Base-by-base conservation (phyloP, 768 basidiomycete genomes). In the Boletus eberwhitei region DNA sequence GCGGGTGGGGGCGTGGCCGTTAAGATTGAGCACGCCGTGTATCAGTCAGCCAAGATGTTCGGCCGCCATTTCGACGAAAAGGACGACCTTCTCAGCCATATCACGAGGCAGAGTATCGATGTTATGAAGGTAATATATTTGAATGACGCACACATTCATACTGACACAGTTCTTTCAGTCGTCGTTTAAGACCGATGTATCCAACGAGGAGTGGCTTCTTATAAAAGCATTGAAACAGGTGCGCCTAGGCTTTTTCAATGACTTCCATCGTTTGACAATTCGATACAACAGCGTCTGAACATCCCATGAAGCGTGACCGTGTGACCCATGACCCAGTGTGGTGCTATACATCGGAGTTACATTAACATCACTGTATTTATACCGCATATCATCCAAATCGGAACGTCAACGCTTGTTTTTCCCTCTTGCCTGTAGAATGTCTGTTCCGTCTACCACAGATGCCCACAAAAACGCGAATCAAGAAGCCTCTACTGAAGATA, bases 1-100 rank as follows among this genome's bases (percentile, higher is more conserved):
- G 86, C 91, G n/a, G 96, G 93, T 64, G 95, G 82, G 45, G 96
- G 97, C 66, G 95, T 98, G 14, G 96, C 97, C 0, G 90, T 98
- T 62, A 99, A 98, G 80, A 98, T 98, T 56, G 97, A 98, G 71
- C 90, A 96, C 70, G 95, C 94, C 4, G 88, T 95, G 12, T 94
- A 98, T 71, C 90, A 98, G 73, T 88, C 90, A 24, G 86, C 93
- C 29, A 96, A 94, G 74, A 88, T 93, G 85, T 98, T 90, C 67
- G 94, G 95, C 6, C 85, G 95, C 61, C 96, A 98, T 73, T 98
- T 94, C 66, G 88, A 90, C 64, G 95, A 98, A 43, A 91, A 96
- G 73, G 95, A 98, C 69, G 97, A 98, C 63, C 70, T 98, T 37
- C 78, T 94, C 49, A 94, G 93, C 50, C 88, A 89, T 57, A 88